Evolutionary conservation across 495 filamentous ascomycete genomes (phyloP).

Genomic region (Bacidia gigantensis): DNA sequence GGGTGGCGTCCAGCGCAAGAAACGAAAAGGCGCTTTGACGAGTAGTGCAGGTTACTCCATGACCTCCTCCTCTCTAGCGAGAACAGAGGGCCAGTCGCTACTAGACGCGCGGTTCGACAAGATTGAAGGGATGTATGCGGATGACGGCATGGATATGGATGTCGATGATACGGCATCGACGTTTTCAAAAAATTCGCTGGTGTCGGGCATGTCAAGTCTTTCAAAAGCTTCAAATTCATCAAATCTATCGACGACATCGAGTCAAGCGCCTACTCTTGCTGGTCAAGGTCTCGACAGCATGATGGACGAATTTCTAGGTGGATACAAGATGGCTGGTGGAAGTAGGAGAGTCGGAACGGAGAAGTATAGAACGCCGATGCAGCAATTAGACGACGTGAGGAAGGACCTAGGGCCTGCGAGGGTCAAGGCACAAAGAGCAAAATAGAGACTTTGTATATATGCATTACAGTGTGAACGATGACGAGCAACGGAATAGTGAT

Average conservation of each 20-base stretch:
- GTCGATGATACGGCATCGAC: constrained; percentile 35
- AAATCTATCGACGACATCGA: constrained; percentile 33
- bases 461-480: too few species aligned
- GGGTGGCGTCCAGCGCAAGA: constrained; percentile 57
- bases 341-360: constrained; percentile 78
- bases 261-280: constrained; percentile 32
- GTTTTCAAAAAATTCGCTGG: constrained; percentile 35
- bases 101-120: constrained; percentile 86
- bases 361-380: constrained; percentile 63
- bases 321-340: constrained; percentile 52
- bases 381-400: constrained; percentile 82
- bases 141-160: constrained; percentile 41
- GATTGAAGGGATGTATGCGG: constrained; percentile 71
- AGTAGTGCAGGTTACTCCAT: constrained; percentile 89
- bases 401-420: constrained; percentile 64
- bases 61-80: constrained; percentile 76
- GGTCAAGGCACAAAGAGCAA: constrained; percentile 17
- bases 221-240: constrained; percentile 34
- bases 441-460: neutral
- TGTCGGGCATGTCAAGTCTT: constrained; percentile 18
- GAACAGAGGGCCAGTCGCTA: constrained; percentile 77
- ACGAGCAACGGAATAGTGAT: too few species aligned
- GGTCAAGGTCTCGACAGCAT: constrained; percentile 67
- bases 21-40: constrained; percentile 81
- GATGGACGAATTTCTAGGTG: constrained; percentile 84